phyloP scores from a whole-genome alignment of 768 basidiomycete genomes.

The Porphyrellus cyaneotinctus region DNA sequence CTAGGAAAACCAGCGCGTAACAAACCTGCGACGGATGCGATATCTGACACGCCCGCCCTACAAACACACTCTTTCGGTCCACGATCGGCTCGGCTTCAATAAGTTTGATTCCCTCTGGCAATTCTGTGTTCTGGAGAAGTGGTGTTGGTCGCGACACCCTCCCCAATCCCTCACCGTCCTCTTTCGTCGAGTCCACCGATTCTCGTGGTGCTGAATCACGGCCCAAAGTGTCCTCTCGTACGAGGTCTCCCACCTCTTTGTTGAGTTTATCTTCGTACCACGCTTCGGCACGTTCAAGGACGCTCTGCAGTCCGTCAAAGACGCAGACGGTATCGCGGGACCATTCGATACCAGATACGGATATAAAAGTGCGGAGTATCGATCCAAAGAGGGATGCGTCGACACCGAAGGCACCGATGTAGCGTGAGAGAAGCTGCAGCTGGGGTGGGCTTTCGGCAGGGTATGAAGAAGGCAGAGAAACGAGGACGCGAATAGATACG shows the following conservation, averaged over 20 bases:
- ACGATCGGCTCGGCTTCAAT: conserved; percentile 73
- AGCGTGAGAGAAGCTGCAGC: conserved; percentile 79
- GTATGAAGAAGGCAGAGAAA: conserved; percentile 58
- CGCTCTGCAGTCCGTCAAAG: conserved; percentile 81
- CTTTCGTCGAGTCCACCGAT: background rate
- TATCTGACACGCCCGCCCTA: conserved; percentile 81
- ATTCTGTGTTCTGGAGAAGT: conserved; percentile 14
- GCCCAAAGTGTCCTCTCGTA: conserved; percentile 49
- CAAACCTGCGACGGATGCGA: conserved; percentile 70
- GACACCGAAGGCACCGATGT: conserved; percentile 75
- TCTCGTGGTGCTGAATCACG: conserved; percentile 14
- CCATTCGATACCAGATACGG: conserved; percentile 75
- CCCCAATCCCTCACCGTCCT: conserved; percentile 4
- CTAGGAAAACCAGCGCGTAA: background rate
- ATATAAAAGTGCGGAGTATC: conserved; percentile 78
- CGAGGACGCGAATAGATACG: conserved; percentile 48
- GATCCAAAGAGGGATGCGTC: conserved; percentile 72
- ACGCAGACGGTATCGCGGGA: conserved; percentile 69
- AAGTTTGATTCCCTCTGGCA: conserved; percentile 65
- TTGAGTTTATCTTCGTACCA: conserved; percentile 74
- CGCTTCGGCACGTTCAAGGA: conserved; percentile 56
- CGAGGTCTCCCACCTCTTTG: conserved; percentile 49
- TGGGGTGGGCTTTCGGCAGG: conserved; percentile 70
- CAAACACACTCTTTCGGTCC: conserved; percentile 82
- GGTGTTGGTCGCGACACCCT: background rate